Conservation (phyloP, 2,329 filamentous ascomycete species). For the Paraphaeosphaeria sporulosa region DNA sequence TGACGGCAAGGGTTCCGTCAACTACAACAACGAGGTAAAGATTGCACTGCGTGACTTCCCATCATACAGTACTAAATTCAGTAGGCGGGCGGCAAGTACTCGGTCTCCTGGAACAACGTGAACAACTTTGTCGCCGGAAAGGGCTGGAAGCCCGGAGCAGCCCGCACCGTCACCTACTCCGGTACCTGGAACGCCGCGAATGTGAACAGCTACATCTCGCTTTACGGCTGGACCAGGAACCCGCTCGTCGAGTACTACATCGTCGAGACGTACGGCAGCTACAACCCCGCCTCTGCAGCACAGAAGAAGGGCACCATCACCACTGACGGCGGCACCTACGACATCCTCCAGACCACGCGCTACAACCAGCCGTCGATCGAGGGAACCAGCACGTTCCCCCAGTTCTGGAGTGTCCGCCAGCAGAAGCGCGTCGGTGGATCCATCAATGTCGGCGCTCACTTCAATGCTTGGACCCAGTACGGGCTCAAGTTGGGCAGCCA, state of each 20-base stretch:
- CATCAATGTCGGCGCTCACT: conserved; percentile 60
- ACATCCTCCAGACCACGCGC: conserved; percentile 59
- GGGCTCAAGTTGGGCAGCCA: conserved; percentile 59
- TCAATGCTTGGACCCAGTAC: conserved; percentile 60
- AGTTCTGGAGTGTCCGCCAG: conserved; percentile 62
- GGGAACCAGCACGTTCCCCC: conserved; percentile 63
- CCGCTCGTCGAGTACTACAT: conserved; percentile 68
- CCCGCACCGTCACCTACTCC: conserved; percentile 59
- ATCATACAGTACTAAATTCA: conserved; percentile 9
- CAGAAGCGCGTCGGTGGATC: conserved; percentile 60
- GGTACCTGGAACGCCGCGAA: conserved; percentile 55
- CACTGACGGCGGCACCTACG: conserved; percentile 61
- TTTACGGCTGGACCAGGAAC: conserved; percentile 66
- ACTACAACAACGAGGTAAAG: conserved; percentile 62
- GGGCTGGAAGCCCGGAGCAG: conserved; percentile 63
- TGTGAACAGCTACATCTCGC: conserved; percentile 61
- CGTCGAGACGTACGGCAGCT: conserved; percentile 61
- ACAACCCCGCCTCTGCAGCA: conserved; percentile 58
- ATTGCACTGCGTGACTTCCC: neutral
- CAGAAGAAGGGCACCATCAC: conserved; percentile 60
- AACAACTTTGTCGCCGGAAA: conserved; percentile 66
- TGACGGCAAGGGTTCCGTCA: conserved; percentile 58
- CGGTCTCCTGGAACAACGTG: conserved; percentile 57
- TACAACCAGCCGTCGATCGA: conserved; percentile 62
- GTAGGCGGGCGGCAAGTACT: conserved; percentile 56